Conservation (phyloP, 345 rosid genomes). For the Eucalyptus erythrocorys region DNA sequence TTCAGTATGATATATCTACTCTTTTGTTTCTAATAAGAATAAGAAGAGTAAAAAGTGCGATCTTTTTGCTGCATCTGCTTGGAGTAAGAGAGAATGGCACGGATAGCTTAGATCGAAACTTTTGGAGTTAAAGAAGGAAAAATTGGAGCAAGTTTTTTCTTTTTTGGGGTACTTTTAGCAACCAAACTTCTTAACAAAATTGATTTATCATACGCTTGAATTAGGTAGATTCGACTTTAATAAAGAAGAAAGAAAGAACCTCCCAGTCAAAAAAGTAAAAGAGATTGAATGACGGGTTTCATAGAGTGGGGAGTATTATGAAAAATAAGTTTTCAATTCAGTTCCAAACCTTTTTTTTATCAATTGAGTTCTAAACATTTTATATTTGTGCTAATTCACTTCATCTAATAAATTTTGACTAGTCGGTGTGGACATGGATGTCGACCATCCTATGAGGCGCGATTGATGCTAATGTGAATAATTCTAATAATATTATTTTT, state of each 20-base stretch:
- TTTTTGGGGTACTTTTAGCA: not conserved
- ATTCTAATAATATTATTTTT: too few relatives aligned
- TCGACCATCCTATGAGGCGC: accelerated
- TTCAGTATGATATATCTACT: not conserved
- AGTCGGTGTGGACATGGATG: not conserved
- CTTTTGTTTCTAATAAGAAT: not conserved
- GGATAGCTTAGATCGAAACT: not conserved
- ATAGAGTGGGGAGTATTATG: not conserved
- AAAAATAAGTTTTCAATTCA: too few relatives aligned
- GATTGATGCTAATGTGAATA: accelerated
- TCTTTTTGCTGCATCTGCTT: not conserved
- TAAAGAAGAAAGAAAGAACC: not conserved
- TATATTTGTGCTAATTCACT: not conserved
- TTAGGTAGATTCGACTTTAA: not conserved
- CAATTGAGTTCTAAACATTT: not conserved
- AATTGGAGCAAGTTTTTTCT: not conserved
- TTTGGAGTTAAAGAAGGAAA: not conserved
- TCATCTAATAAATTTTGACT: not conserved
- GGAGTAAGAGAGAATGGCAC: not conserved
- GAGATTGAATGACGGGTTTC: not conserved
- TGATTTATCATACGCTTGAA: not conserved
- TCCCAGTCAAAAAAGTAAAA: not conserved
- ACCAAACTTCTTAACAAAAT: not conserved
- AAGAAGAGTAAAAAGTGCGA: not conserved
- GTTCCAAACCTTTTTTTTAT: accelerated